Evolutionary conservation across 2,329 filamentous ascomycete genomes (phyloP).

Genomic region (Pleoardoris graminearum): DNA sequence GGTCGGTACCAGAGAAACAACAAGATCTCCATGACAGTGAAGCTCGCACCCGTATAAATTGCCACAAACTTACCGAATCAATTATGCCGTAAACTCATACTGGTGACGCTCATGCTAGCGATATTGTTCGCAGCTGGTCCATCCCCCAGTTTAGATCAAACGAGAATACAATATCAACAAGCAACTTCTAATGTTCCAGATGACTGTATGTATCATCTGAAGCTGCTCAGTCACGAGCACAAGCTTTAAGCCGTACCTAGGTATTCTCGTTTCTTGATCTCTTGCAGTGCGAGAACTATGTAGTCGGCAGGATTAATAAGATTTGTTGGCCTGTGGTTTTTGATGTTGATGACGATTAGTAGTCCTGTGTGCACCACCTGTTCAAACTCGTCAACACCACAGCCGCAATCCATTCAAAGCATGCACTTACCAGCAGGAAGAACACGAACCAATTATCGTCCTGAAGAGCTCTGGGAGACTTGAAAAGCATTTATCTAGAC

Average conservation of each 20-base stretch:
- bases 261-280: slow-evolving; percentile 42
- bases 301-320: slow-evolving; percentile 50
- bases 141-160: slow-evolving; percentile 19
- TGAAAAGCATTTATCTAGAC: slow-evolving; percentile 47
- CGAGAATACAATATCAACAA: slow-evolving; percentile 55
- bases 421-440: slow-evolving; percentile 46
- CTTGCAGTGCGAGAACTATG: slow-evolving; percentile 29
- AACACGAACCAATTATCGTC: slow-evolving; percentile 60
- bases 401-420: background rate
- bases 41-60: slow-evolving; percentile 48
- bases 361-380: slow-evolving; percentile 49
- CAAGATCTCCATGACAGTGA: slow-evolving; percentile 50
- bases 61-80: slow-evolving; percentile 48
- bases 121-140: slow-evolving; percentile 10
- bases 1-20: slow-evolving; percentile 57
- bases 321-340: slow-evolving; percentile 42
- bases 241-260: slow-evolving; percentile 58
- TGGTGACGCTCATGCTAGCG: background rate
- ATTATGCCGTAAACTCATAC: slow-evolving; percentile 32
- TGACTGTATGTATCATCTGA: slow-evolving; percentile 50
- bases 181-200: slow-evolving; percentile 55
- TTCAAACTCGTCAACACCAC: background rate
- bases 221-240: slow-evolving; percentile 55
- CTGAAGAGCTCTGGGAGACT: slow-evolving; percentile 51
- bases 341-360: slow-evolving; percentile 48